Base-by-base conservation (phyloP, 805 yeast species). In the Yarrowia deformans region DNA sequence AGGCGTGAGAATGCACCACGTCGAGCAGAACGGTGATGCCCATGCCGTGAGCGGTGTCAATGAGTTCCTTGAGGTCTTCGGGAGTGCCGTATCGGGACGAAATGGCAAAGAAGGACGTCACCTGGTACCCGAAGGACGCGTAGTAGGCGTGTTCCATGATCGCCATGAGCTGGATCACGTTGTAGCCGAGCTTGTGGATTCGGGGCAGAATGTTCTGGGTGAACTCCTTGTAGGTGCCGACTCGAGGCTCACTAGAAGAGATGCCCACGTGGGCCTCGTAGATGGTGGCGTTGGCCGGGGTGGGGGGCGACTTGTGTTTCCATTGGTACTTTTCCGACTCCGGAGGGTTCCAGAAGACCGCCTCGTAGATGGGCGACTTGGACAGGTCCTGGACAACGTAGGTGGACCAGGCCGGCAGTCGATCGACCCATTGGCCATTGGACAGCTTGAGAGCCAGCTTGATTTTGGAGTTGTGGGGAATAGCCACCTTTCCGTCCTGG, bases 111-210 rank as follows among this genome's bases (percentile, higher is more conserved):
- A 94, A 95, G 70, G 89, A 90, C 29, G 98, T 93, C 35, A 94
- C 88, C 79, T 94, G 99, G 78, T 94, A 94, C n/a, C 99, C 99
- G 77, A 94, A 94, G 1, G 97, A 91, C 0, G 98, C 99, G 78
- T 94, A 94, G 77, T 94, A 94, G 1, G 99, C 98, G 78, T 94
- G 99, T 79, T 94, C 99, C 99, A 94, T 94, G 54, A 94, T 85
- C 0, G 99, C 98, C 99, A 94, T 94, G 76, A 94, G 83, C 80
- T 94, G 99, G 74, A 94, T 90, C 5, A 97, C 88, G 78, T 95
- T 92, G 79, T 94, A 94, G 45, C 98, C 98, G 70, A 93, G 83
- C 71, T 89, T 86, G 73, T 87, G 87, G 73, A 94, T 91, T 55
- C 89, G 83, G n/a, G 98, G 98, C 71, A 94, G 84, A 13, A 93